phyloP scores from a whole-genome alignment of 331 rosid genomes.

The Telfairia occidentalis region DNA sequence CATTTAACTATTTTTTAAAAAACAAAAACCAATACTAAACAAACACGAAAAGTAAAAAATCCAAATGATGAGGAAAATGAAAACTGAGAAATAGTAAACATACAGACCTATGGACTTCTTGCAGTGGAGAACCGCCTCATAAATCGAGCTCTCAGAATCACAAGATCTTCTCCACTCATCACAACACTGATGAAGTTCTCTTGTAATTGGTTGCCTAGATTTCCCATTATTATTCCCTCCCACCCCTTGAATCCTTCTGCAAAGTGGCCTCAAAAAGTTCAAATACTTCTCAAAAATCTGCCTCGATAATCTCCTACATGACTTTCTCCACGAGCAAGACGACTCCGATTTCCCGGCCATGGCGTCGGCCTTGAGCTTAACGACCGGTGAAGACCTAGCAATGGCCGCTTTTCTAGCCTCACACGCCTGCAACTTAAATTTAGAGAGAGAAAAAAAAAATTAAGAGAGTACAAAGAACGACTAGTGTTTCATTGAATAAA shows the following conservation, averaged over 20 bases:
- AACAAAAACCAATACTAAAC: too few species aligned
- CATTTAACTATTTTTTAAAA: too few species aligned
- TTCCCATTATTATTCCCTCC: constrained; percentile 30
- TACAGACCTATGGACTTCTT: constrained; percentile 85
- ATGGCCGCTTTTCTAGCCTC: constrained; percentile 25
- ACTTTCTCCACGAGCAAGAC: constrained; percentile 41
- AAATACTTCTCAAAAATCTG: constrained; percentile 55
- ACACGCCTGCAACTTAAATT: constrained; percentile 25
- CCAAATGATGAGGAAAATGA: not conserved
- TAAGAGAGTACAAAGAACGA: not conserved
- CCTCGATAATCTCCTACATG: constrained; percentile 51
- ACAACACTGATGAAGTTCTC: constrained; percentile 55
- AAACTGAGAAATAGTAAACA: not conserved
- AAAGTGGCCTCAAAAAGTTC: constrained; percentile 61
- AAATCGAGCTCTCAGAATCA: constrained; percentile 86
- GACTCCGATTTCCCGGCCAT: constrained; percentile 20
- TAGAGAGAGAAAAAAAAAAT: not conserved
- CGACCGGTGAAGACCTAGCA: not conserved
- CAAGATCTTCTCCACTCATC: constrained; percentile 74
- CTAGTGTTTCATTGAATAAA: too few species aligned
- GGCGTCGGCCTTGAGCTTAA: constrained; percentile 4
- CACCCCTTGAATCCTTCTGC: constrained; percentile 40
- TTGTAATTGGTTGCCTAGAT: constrained; percentile 15
- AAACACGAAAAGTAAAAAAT: too few species aligned
- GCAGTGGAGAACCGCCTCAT: constrained; percentile 97